Evolutionary conservation across 768 basidiomycete species (phyloP).

Genomic region (Mycena kentingensis): DNA sequence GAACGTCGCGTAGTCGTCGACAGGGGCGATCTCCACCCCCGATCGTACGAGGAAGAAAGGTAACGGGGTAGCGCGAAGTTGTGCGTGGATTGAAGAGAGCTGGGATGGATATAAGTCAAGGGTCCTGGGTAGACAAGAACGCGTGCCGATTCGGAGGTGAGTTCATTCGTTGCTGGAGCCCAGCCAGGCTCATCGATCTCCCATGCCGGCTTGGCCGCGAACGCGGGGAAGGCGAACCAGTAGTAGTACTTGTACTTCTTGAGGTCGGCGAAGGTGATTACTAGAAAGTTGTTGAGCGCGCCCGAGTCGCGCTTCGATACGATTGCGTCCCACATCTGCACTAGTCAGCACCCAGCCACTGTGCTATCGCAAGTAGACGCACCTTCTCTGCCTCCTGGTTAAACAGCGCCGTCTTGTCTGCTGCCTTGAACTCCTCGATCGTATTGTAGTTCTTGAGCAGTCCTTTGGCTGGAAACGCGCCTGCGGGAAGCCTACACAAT

Average conservation of each 20-base stretch:
- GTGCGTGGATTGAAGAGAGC: slow-evolving; percentile 55
- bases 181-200: slow-evolving; percentile 70
- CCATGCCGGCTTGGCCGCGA: slow-evolving; percentile 89
- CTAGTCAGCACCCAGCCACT: not conserved
- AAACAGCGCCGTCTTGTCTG: slow-evolving; percentile 88
- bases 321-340: slow-evolving; percentile 72
- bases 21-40: slow-evolving; percentile 45
- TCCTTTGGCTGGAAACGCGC: slow-evolving; percentile 59
- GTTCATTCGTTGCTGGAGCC: slow-evolving; percentile 47
- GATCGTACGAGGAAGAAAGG: slow-evolving; percentile 68
- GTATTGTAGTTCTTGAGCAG: slow-evolving; percentile 94
- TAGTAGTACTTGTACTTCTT: slow-evolving; percentile 98
- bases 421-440: slow-evolving; percentile 91
- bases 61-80: slow-evolving; percentile 42
- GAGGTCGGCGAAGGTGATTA: slow-evolving; percentile 94
- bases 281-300: slow-evolving; percentile 73
- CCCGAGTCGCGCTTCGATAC: slow-evolving; percentile 51
- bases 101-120: slow-evolving; percentile 26
- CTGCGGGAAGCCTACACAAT: slow-evolving; percentile 43
- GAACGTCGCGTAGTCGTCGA: slow-evolving; percentile 62
- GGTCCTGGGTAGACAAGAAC: not conserved
- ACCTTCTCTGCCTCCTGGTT: slow-evolving; percentile 72
- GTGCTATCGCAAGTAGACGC: slow-evolving; percentile 15
- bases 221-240: slow-evolving; percentile 97
- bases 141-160: slow-evolving; percentile 44